Conservation (phyloP, 75 land plant genomes). For the Pinus albicaulis region DNA sequence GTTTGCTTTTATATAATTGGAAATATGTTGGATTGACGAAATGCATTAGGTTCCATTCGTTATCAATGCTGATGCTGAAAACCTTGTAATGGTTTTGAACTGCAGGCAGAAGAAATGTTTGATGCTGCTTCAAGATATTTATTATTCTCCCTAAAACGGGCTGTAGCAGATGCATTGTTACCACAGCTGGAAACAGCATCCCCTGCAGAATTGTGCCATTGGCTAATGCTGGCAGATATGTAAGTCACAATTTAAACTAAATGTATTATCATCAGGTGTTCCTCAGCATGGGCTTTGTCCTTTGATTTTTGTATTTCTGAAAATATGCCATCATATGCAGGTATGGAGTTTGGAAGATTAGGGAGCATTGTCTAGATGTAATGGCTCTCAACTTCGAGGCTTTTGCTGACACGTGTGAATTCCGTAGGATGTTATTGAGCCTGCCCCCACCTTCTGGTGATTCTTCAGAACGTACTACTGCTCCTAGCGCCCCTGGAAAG, state of each 20-base stretch:
- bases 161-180: constrained; percentile 84
- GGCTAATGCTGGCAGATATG: constrained; percentile 91
- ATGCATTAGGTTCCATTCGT: neutral
- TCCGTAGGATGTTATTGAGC: constrained; percentile 67
- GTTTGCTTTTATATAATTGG: neutral
- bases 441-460: constrained; percentile 98
- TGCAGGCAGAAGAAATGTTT: constrained; percentile 89
- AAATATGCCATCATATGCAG: constrained; percentile 24
- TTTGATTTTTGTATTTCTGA: neutral
- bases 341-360: constrained; percentile 84
- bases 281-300: neutral
- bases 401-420: constrained; percentile 75
- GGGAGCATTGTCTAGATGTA: constrained; percentile 84
- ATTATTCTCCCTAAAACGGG: constrained; percentile 89
- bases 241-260: constrained; percentile 19
- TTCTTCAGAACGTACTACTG: constrained; percentile 71
- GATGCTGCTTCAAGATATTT: constrained; percentile 98
- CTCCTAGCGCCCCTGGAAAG: constrained; percentile 90
- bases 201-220: constrained; percentile 84
- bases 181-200: constrained; percentile 76
- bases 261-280: neutral
- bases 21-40: neutral
- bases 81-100: neutral
- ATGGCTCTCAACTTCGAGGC: constrained; percentile 94
- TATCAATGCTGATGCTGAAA: too few relatives aligned